phyloP scores from a whole-genome alignment of 768 basidiomycete species.

The Boletus pseudo-olivaceus region DNA sequence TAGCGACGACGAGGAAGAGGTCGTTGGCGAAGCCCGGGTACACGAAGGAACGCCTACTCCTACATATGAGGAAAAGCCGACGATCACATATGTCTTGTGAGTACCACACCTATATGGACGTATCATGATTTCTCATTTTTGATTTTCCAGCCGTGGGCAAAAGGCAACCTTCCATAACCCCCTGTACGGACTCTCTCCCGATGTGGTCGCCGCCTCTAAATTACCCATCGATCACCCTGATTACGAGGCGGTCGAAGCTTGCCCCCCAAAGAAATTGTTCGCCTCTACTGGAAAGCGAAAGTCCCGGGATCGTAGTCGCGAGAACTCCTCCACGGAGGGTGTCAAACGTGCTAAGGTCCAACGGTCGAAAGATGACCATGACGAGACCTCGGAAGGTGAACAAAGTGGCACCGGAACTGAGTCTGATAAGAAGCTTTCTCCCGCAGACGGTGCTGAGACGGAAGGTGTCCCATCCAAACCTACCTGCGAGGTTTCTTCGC shows the following conservation, averaged over 20 bases:
- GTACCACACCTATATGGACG: constrained; percentile 25
- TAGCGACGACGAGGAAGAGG: constrained; percentile 35
- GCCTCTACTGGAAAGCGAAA: constrained; percentile 26
- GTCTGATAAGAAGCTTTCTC: not conserved
- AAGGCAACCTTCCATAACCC: constrained; percentile 63
- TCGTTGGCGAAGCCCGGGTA: constrained; percentile 31
- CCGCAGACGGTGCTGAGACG: constrained; percentile 1
- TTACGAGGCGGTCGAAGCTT: constrained; percentile 54
- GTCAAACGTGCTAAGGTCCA: constrained; percentile 16
- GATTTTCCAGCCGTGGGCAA: constrained; percentile 57
- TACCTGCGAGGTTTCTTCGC: not conserved
- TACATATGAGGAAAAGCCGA: constrained; percentile 51
- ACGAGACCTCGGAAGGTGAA: constrained; percentile 17
- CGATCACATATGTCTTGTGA: constrained; percentile 71
- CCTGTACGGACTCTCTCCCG: constrained; percentile 49
- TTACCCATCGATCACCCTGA: constrained; percentile 64
- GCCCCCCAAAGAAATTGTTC: constrained; percentile 58
- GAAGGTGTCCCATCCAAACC: constrained; percentile 7
- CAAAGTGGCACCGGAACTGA: not conserved
- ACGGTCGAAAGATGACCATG: constrained; percentile 1
- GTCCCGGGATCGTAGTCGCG: constrained; percentile 23
- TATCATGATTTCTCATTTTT: not conserved
- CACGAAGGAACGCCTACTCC: constrained; percentile 38
- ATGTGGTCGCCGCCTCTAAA: constrained; percentile 39
- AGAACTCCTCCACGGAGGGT: constrained; percentile 6